phyloP scores from a whole-genome alignment of 2,329 filamentous ascomycete genomes.

The Exophiala xenobiotica region DNA sequence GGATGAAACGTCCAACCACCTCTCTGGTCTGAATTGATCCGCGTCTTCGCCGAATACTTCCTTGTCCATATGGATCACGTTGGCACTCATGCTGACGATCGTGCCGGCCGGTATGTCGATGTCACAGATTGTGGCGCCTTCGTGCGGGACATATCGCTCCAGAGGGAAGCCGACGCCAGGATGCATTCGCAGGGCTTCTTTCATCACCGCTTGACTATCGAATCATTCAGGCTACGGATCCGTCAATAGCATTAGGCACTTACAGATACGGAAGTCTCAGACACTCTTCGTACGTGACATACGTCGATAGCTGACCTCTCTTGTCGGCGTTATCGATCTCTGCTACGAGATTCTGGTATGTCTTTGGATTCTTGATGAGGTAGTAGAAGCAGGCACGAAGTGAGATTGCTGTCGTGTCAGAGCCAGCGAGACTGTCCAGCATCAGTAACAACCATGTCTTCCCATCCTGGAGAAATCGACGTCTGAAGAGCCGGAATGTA shows the following conservation, averaged over 20 bases:
- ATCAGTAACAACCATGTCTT: too few relatives aligned
- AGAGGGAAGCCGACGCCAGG: slow-evolving; percentile 35
- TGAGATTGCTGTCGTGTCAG: slow-evolving; percentile 23
- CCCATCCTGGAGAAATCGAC: neutral
- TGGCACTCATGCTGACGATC: slow-evolving; percentile 29
- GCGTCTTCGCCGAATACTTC: slow-evolving; percentile 23
- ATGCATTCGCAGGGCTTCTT: slow-evolving; percentile 41
- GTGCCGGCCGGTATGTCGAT: slow-evolving; percentile 23
- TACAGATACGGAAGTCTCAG: slow-evolving; percentile 43
- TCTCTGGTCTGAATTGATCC: slow-evolving; percentile 42
- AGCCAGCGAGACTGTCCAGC: slow-evolving; percentile 38
- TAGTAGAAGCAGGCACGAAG: slow-evolving; percentile 32
- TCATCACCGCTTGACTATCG: slow-evolving; percentile 36
- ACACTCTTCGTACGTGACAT: slow-evolving; percentile 14
- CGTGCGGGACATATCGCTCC: slow-evolving; percentile 29
- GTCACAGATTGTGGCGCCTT: slow-evolving; percentile 28
- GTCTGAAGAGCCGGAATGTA: neutral
- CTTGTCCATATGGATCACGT: slow-evolving; percentile 13
- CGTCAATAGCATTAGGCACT: slow-evolving; percentile 33
- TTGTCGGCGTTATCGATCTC: slow-evolving; percentile 43
- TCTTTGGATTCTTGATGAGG: slow-evolving; percentile 47
- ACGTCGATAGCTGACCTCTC: slow-evolving; percentile 9
- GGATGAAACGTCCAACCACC: slow-evolving; percentile 42
- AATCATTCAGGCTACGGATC: neutral
- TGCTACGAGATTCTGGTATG: slow-evolving; percentile 44